Conservation (phyloP, 345 rosid genomes). For the Schrenkiella parvula region DNA sequence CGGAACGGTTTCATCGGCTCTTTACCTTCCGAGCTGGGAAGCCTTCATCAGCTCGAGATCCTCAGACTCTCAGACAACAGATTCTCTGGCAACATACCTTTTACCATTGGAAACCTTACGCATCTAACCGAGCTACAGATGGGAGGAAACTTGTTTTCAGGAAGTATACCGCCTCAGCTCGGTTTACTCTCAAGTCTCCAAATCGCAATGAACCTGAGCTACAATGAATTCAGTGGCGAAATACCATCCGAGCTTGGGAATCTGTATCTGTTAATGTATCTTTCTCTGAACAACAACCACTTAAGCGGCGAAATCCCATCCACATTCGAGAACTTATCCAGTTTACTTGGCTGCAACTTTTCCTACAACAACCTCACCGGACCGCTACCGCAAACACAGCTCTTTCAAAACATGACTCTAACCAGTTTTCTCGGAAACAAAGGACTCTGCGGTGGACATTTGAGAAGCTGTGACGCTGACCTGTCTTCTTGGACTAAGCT, state of each 20-base stretch:
- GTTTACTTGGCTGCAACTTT: conserved; percentile 85
- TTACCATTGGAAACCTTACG: conserved; percentile 59
- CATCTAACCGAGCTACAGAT: conserved; percentile 84
- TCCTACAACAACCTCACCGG: conserved; percentile 82
- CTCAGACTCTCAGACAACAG: conserved; percentile 78
- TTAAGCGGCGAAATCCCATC: conserved; percentile 71
- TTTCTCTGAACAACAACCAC: conserved; percentile 73
- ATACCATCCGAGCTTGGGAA: conserved; percentile 79
- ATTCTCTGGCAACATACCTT: conserved; percentile 71
- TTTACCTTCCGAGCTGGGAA: conserved; percentile 73
- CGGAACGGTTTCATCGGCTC: conserved; percentile 54
- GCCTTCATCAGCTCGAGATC: conserved; percentile 74
- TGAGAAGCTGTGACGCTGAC: conserved; percentile 44
- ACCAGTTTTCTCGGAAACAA: conserved; percentile 64
- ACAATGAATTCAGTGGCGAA: conserved; percentile 60
- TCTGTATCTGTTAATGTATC: conserved; percentile 58
- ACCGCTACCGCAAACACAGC: conserved; percentile 50
- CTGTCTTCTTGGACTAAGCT: conserved; percentile 38
- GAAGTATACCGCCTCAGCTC: conserved; percentile 65
- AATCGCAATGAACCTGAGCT: conserved; percentile 89
- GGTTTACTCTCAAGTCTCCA: conserved; percentile 83
- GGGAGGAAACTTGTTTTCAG: conserved; percentile 87
- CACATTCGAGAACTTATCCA: conserved; percentile 57
- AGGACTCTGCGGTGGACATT: conserved; percentile 79
- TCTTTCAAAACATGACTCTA: conserved; percentile 58